A percentile compares a stretch with the other conserved stretches of the same genome.
Evolutionary conservation across 257 asterid species (phyloP).

Genomic region (Hygrophila difformis): DNA sequence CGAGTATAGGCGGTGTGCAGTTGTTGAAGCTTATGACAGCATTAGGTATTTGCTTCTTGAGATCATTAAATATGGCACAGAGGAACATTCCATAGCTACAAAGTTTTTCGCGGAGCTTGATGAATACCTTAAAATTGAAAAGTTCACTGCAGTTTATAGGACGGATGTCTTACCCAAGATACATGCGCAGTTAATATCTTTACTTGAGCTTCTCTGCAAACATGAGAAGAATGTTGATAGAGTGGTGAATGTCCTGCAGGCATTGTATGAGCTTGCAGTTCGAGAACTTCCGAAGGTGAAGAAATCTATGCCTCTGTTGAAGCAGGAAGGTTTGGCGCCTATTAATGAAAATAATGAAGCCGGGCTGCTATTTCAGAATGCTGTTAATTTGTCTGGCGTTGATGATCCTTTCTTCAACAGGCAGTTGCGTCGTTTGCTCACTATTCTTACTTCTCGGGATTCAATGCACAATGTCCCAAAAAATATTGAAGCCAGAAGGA

Average conservation of each 20-base stretch:
- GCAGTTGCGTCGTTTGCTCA: slow-evolving; percentile 65
- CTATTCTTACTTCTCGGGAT: slow-evolving; percentile 73
- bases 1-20: slow-evolving; percentile 89
- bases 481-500: slow-evolving; percentile 67
- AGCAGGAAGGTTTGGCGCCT: slow-evolving; percentile 68
- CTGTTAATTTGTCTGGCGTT: slow-evolving; percentile 50
- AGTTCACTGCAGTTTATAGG: slow-evolving; percentile 54
- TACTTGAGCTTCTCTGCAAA: slow-evolving; percentile 47
- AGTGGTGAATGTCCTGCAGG: slow-evolving; percentile 65
- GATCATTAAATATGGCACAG: slow-evolving; percentile 53
- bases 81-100: slow-evolving; percentile 61
- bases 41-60: slow-evolving; percentile 63
- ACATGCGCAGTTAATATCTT: slow-evolving; percentile 48
- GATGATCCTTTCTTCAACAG: slow-evolving; percentile 63
- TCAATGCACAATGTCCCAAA: slow-evolving; percentile 74
- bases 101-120: slow-evolving; percentile 60
- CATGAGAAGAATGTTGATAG: slow-evolving; percentile 42
- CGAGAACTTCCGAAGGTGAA: slow-evolving; percentile 61
- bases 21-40: slow-evolving; percentile 79
- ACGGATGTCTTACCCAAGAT: slow-evolving; percentile 43
- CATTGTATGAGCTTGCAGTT: slow-evolving; percentile 72
- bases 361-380: slow-evolving; percentile 58
- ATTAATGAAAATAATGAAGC: slow-evolving; percentile 18
- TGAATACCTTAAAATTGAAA: slow-evolving; percentile 34
- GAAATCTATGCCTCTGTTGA: slow-evolving; percentile 48